Percentiles rank a stretch among this genome's conserved stretches.
phyloP scores from a whole-genome alignment of 1,139 yeast genomes.

The Pichia sp. region DNA sequence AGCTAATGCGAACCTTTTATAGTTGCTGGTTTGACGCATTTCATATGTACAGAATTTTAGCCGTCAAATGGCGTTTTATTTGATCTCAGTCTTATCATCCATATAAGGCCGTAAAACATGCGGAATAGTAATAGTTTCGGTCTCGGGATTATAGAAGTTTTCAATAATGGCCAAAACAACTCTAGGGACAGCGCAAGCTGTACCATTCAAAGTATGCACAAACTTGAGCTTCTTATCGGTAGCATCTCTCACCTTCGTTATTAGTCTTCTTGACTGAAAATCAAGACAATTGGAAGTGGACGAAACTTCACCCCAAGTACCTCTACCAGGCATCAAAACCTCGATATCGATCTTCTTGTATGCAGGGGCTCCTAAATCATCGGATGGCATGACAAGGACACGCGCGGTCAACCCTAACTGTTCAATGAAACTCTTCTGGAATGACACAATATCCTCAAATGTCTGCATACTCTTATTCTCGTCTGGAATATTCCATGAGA shows the following conservation, averaged over 20 bases:
- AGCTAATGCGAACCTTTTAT: neutral
- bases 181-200: constrained; percentile 94
- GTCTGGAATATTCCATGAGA: constrained; percentile 55
- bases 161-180: constrained; percentile 84
- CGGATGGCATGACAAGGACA: constrained; percentile 81
- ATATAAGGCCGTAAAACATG: constrained; percentile 56
- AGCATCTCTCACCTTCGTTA: constrained; percentile 44
- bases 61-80: neutral
- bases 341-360: constrained; percentile 88
- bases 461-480: constrained; percentile 40
- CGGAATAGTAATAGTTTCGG: constrained; percentile 58
- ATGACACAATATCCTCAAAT: constrained; percentile 51
- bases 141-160: constrained; percentile 61
- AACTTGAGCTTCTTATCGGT: constrained; percentile 33
- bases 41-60: no score
- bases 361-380: constrained; percentile 94
- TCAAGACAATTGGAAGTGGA: constrained; percentile 92
- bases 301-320: constrained; percentile 86
- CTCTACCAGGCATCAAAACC: constrained; percentile 98
- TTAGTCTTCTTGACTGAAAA: constrained; percentile 79
- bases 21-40: no score
- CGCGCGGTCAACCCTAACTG: constrained; percentile 76
- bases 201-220: constrained; percentile 87
- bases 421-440: constrained; percentile 59
- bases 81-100: constrained; percentile 39